Base-by-base conservation (phyloP, 495 filamentous ascomycete genomes). In the Podospora comata region DNA sequence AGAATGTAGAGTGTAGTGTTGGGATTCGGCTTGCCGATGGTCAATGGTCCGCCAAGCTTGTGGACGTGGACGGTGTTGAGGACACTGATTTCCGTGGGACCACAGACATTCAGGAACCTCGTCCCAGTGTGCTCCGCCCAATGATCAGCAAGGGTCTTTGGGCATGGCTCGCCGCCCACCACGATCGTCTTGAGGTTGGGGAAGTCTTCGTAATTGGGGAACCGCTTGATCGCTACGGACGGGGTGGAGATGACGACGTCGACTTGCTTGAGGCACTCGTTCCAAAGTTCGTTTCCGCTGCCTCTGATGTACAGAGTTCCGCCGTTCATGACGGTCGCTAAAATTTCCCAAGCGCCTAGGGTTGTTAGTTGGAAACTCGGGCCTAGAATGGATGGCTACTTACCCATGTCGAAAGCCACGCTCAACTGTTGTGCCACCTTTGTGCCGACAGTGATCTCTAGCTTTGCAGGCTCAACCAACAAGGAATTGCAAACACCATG, bases 371-470 rank as follows among this genome's bases (percentile, higher is more conserved):
- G 4, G 16, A 54, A 27, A 53, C 7, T 58, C 18, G 3, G 9
- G 59, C 16, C 6, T 5, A 15, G 1, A 11, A 28, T 60, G 23
- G 18, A 30, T 62, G 23, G 54, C 20, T 23, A 73, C 77, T 32
- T 69, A 80, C 79, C 71, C 77, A 81, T 80, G 59, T 81, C 79
- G 61, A 81, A 81, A 18, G 74, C 74, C 18, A 81, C 72, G 34
- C 73, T 79, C 15, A 80, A 67, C n/a, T 76, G 65, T 39, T 79
- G 76, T 2, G 71, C 78, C 9, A 81, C 79, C 28, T 75, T 78
- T 26, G 65, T 77, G n/a, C 79, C 78, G 4, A 72, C 62, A 3
- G 66, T 71, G 60, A 81, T 79, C 54, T 73, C 74, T 34, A 81
- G 70, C 44, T 73, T 76, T 5, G 71, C 70, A 5, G 79, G 78